Evolutionary conservation across 1,139 yeast genomes (phyloP).

Genomic region (Debaryomycetaceae sp.): DNA sequence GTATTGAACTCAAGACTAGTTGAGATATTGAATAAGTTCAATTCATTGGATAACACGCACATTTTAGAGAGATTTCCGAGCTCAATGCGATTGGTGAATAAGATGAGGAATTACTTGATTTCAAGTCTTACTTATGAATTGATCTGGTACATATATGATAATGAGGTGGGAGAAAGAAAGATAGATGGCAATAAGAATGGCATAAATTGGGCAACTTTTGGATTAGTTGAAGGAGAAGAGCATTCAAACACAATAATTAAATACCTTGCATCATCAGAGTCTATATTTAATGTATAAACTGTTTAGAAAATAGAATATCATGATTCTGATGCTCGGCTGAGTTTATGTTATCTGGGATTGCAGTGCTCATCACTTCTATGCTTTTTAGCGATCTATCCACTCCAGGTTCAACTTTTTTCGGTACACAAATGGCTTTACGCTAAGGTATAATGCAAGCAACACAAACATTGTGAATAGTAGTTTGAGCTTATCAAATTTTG

Average conservation of each 20-base stretch:
- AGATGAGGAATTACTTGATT: constrained; percentile 37
- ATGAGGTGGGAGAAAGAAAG: constrained; percentile 11
- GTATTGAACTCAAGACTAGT: constrained; percentile 24
- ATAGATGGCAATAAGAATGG: constrained; percentile 3
- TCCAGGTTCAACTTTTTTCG: constrained; percentile 40
- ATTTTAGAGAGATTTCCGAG: constrained; percentile 5
- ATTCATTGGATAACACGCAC: constrained; percentile 10
- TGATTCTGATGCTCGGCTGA: background rate
- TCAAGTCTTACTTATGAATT: constrained; percentile 40
- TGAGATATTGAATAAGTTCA: constrained; percentile 29
- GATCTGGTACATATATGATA: constrained; percentile 38
- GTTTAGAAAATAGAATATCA: too few species aligned
- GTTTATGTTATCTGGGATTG: too few species aligned
- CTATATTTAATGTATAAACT: background rate
- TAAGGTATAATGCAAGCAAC: constrained; percentile 41
- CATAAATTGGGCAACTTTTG: constrained; percentile 29
- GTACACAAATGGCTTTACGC: constrained; percentile 58
- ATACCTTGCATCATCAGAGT: background rate
- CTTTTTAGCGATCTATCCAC: constrained; percentile 24
- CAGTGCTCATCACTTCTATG: too few species aligned
- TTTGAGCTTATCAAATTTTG: constrained; percentile 64
- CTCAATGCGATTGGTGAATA: constrained; percentile 30
- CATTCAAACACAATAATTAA: background rate
- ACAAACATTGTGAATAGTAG: constrained; percentile 58
- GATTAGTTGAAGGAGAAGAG: constrained; percentile 14